Evolutionary conservation across 129 eudicot genomes (phyloP), one percentile per base, ranked within the genome.

Genomic region (Saposhnikovia divaricata): DNA sequence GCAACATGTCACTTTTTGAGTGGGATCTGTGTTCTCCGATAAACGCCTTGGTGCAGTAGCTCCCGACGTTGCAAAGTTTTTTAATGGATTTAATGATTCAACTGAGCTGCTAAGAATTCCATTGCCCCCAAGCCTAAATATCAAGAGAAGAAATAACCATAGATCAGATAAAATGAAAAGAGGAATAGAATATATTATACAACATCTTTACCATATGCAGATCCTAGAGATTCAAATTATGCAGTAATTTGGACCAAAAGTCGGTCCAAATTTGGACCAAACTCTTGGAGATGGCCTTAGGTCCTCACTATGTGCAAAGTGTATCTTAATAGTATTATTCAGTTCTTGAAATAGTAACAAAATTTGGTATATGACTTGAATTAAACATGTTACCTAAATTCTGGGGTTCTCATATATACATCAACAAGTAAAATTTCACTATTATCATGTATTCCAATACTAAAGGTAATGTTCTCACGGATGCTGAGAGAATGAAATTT

Each of bases 31-130:
- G 82, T 89, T 92, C 78, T 88, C 94, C 0, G 85, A 63, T 5
- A 83, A 34, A 37, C 81, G 85, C 72, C 82, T 88, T 43, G 85
- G 79, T 21, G 85, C 55, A 74, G 84, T 66, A 21, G 86, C 86
- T 42, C 34, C 71, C 3, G 87, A n/a, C 11, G 82, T 79, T 21
- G 91, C 66, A 12, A 91, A 76, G 63, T 82, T 83, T 83, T 89
- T 89, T 80, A 87, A 63, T 12, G 90, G 90, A 80, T 76, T 86
- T 28, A 86, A 82, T 70, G 90, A 84, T 75, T 82, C 96, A 59
- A 87, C 72, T 19, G 96, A 86, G 75, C 82, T 83, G 84, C 92
- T 88, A 75, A 89, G 79, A 39, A 84, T 72, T 80, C 93, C 92
- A 85, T 88, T 89, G 14, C 85, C 63, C 55, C 91, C 93, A 72